These are phyloP conservation scores for Leishmania gerbilli DNA, from an alignment of 208 protist species.

Conservation along the genomic window DNA sequence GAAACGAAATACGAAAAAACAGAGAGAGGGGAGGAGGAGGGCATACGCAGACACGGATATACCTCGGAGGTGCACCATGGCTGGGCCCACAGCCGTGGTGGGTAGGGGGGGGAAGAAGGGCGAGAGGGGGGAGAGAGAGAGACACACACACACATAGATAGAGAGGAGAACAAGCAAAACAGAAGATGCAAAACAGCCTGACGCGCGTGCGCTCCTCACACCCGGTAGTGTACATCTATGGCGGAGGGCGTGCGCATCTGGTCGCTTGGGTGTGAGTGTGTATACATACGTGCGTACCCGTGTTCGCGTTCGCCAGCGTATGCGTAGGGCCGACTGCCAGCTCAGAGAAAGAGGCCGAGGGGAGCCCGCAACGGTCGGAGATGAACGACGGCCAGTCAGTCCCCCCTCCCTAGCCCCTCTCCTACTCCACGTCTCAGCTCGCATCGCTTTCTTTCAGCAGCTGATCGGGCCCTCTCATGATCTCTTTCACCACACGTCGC, in stretches of 20 bases:
- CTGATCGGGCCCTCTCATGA: constrained; percentile 17
- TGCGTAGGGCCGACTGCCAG: neutral
- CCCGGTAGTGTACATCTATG: neutral
- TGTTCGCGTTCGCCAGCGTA: neutral
- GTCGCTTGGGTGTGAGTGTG: neutral
- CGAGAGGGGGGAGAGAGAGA: neutral
- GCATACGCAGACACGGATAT: neutral
- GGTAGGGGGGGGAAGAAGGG: neutral
- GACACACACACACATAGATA: neutral
- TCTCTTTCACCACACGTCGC: constrained; percentile 26
- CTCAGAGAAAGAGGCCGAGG: neutral
- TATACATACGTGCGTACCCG: neutral
- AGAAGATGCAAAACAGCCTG: too few relatives aligned
- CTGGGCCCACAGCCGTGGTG: neutral
- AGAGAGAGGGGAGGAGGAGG: neutral
- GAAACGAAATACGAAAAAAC: neutral
- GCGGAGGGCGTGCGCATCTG: neutral
- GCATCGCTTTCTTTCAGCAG: constrained; percentile 15
- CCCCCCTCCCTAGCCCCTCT: neutral
- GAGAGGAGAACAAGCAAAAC: neutral
- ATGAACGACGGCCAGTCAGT: neutral
- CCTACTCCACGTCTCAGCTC: neutral
- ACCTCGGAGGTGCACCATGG: neutral
- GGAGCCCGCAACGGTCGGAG: neutral
- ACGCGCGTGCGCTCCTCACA: neutral